phyloP scores from a whole-genome alignment of 1,139 yeast species.

The Blastobotrys illinoisensis region DNA sequence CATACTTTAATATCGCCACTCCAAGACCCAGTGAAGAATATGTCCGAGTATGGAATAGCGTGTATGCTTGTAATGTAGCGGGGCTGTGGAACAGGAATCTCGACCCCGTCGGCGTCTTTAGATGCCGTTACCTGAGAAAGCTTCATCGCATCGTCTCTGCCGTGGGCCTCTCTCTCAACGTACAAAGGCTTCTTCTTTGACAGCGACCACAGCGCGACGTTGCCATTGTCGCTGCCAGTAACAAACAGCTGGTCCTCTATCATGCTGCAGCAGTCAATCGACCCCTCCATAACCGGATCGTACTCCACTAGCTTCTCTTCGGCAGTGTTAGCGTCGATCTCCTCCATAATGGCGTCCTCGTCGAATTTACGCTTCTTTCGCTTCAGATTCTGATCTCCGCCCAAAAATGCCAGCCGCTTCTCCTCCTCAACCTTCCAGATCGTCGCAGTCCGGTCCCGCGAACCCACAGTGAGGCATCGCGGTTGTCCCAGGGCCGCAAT shows the following conservation, averaged over 20 bases:
- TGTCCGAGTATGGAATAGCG: slow-evolving; percentile 85
- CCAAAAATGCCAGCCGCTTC: slow-evolving; percentile 86
- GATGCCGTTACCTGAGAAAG: slow-evolving; percentile 67
- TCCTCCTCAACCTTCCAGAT: slow-evolving; percentile 96
- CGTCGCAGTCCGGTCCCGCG: slow-evolving; percentile 92
- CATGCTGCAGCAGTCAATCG: slow-evolving; percentile 87
- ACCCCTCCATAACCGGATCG: slow-evolving; percentile 58
- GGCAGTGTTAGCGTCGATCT: slow-evolving; percentile 16
- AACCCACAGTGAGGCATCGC: slow-evolving; percentile 92
- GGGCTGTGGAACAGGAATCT: slow-evolving; percentile 68
- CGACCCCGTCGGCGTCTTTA: slow-evolving; percentile 38
- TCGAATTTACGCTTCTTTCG: slow-evolving; percentile 33
- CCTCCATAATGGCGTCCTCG: slow-evolving; percentile 29
- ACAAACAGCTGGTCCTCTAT: slow-evolving; percentile 87
- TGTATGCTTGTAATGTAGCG: slow-evolving; percentile 78
- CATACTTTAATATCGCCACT: slow-evolving; percentile 71
- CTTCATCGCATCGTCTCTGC: slow-evolving; percentile 50
- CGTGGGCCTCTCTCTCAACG: slow-evolving; percentile 70
- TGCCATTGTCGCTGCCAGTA: slow-evolving; percentile 94
- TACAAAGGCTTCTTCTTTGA: slow-evolving; percentile 83
- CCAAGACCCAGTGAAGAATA: slow-evolving; percentile 86
- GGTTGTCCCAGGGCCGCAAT: slow-evolving; percentile 77
- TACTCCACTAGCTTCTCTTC: neutral
- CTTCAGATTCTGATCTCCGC: slow-evolving; percentile 54
- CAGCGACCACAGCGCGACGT: slow-evolving; percentile 78